A percentile compares a stretch with the other conserved stretches of the same genome.
These are phyloP conservation scores for Paramecium bursaria DNA, from an alignment of 73 alveolate genomes.

Conservation along the genomic window DNA sequence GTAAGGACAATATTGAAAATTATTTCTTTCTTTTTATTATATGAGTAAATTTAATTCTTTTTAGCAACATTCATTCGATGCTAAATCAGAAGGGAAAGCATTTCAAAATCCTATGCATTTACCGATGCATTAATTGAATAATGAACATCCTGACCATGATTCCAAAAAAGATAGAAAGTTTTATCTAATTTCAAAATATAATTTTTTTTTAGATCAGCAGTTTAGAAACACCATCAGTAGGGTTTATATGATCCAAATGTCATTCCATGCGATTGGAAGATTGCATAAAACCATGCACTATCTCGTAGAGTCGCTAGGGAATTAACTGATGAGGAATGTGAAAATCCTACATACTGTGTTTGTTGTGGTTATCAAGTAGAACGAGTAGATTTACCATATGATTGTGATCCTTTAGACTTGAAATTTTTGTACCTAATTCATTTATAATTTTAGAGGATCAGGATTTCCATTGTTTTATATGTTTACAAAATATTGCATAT, in stretches of 20 bases:
- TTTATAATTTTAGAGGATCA: constrained; percentile 16
- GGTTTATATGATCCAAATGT: constrained; percentile 54
- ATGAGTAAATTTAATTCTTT: no score
- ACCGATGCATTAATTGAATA: no score
- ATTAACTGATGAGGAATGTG: neutral
- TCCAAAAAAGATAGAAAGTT: no score
- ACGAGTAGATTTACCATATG: constrained; percentile 52
- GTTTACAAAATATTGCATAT: constrained; percentile 58
- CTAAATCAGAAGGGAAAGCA: no score
- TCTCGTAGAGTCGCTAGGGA: constrained; percentile 62
- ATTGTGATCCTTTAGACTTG: constrained; percentile 65
- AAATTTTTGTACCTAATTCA: constrained; percentile 2
- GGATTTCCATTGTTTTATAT: constrained; percentile 69
- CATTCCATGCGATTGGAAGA: constrained; percentile 65
- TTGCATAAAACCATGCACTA: constrained; percentile 61
- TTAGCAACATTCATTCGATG: no score
- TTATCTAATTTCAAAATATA: no score
- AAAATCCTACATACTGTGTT: constrained; percentile 14
- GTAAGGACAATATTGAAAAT: no score
- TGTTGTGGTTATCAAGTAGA: constrained; percentile 69
- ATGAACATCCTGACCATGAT: no score
- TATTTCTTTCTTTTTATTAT: no score
- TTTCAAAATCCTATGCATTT: no score
- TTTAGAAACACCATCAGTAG: no score
- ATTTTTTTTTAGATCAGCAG: no score